These are phyloP conservation scores for Kodamaea kaohsiungensis DNA, from an alignment of 805 yeast species.

Conservation along the genomic window DNA sequence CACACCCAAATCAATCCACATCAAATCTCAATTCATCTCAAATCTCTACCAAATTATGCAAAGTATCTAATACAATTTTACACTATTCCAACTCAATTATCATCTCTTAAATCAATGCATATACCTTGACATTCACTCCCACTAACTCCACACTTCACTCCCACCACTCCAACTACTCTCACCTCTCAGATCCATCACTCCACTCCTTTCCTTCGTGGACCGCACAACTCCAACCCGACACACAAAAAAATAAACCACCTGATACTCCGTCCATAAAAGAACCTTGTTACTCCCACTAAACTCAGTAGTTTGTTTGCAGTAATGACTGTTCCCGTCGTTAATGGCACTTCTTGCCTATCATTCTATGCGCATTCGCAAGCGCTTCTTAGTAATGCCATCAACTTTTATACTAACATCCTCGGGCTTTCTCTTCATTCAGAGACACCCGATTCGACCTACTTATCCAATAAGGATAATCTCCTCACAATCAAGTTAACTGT, in stretches of 20 bases:
- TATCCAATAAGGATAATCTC: conserved; percentile 24
- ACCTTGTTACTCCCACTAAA: background rate
- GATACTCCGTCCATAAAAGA: conserved; percentile 4
- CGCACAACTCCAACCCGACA: conserved; percentile 3
- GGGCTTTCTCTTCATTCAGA: conserved; percentile 28
- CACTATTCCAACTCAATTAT: too few relatives aligned
- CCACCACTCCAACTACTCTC: background rate
- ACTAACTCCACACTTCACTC: background rate
- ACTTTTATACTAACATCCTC: conserved; percentile 53
- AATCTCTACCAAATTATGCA: too few relatives aligned
- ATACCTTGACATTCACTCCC: too few relatives aligned
- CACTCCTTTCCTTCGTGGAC: background rate
- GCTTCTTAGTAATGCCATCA: conserved; percentile 46
- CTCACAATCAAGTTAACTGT: conserved; percentile 23
- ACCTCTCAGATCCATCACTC: background rate
- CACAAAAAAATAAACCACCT: conserved; percentile 5
- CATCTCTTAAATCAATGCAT: too few relatives aligned
- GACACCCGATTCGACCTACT: conserved; percentile 17
- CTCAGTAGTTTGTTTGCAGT: background rate
- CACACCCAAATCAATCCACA: too few relatives aligned
- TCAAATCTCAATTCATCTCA: too few relatives aligned
- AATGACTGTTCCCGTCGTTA: conserved; percentile 43
- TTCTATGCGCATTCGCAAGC: conserved; percentile 52
- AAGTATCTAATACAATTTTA: too few relatives aligned
- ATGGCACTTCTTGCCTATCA: conserved; percentile 55